Conservation (phyloP, 164 flowering plant species). For the Aristolochia contorta region DNA sequence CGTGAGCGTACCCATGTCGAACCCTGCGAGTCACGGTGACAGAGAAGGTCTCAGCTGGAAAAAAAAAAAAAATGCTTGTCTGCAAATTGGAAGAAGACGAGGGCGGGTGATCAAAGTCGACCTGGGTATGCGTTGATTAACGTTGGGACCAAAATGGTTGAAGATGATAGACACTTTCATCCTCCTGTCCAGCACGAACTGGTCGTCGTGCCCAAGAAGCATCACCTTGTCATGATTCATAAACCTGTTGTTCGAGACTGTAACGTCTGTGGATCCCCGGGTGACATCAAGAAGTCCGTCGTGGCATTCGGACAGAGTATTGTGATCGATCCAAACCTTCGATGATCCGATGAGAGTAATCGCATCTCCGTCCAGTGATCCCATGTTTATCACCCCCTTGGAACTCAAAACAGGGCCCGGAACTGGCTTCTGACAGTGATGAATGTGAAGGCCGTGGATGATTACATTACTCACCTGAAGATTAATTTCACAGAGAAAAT, state of each 20-base stretch:
- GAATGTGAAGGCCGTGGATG: slow-evolving; percentile 61
- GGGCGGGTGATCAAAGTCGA: slow-evolving; percentile 4
- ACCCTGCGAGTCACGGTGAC: slow-evolving; percentile 31
- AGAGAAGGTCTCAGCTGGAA: neutral
- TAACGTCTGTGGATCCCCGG: slow-evolving; percentile 61
- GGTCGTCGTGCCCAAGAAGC: slow-evolving; percentile 85
- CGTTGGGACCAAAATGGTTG: slow-evolving; percentile 77
- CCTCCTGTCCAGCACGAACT: slow-evolving; percentile 39
- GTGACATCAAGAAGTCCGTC: slow-evolving; percentile 79
- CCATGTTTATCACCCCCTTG: slow-evolving; percentile 25
- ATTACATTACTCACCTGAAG: slow-evolving; percentile 47
- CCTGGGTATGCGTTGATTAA: slow-evolving; percentile 89
- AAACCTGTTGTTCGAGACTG: slow-evolving; percentile 83
- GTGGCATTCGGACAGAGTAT: slow-evolving; percentile 46
- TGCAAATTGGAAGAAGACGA: neutral
- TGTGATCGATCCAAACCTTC: slow-evolving; percentile 89
- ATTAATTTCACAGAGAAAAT: neutral
- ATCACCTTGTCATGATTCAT: slow-evolving; percentile 75
- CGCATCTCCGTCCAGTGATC: slow-evolving; percentile 61
- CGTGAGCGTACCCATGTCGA: slow-evolving; percentile 76
- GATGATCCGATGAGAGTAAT: slow-evolving; percentile 44
- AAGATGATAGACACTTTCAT: slow-evolving; percentile 67
- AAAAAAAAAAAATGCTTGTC: too few relatives aligned
- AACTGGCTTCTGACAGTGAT: slow-evolving; percentile 39
- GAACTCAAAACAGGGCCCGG: slow-evolving; percentile 53